These are phyloP conservation scores for Stachybotrys chartarum DNA, from an alignment of 2,329 filamentous ascomycete genomes.

Conservation along the genomic window DNA sequence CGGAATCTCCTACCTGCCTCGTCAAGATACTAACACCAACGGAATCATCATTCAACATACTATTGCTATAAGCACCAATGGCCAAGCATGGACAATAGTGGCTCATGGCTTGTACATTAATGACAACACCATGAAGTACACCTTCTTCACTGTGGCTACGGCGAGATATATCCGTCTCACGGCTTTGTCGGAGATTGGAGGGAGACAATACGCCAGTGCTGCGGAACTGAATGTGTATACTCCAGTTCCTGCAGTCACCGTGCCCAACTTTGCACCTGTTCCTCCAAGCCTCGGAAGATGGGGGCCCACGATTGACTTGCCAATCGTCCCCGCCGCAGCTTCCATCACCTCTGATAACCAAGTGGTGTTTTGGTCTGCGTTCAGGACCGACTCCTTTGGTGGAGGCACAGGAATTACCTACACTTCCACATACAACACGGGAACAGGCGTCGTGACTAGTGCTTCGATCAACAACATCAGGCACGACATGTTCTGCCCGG, in stretches of 20 bases:
- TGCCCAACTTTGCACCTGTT: neutral
- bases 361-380: neutral
- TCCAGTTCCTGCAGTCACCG: neutral
- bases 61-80: neutral
- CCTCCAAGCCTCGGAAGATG: neutral
- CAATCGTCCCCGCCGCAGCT: neutral
- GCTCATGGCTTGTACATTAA: neutral
- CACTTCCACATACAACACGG: neutral
- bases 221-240: neutral
- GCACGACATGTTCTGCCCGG: slow-evolving; percentile 52
- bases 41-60: neutral
- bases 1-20: neutral
- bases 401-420: neutral
- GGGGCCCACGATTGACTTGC: neutral
- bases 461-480: slow-evolving; percentile 27
- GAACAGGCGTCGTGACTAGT: neutral
- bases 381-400: neutral
- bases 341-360: neutral
- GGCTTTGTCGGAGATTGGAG: neutral
- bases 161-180: neutral
- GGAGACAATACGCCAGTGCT: neutral
- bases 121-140: neutral
- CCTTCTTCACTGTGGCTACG: neutral
- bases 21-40: neutral
- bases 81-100: neutral